These are phyloP conservation scores for Escallonia rubra DNA, from an alignment of 129 eudicot genomes.

Conservation along the genomic window DNA sequence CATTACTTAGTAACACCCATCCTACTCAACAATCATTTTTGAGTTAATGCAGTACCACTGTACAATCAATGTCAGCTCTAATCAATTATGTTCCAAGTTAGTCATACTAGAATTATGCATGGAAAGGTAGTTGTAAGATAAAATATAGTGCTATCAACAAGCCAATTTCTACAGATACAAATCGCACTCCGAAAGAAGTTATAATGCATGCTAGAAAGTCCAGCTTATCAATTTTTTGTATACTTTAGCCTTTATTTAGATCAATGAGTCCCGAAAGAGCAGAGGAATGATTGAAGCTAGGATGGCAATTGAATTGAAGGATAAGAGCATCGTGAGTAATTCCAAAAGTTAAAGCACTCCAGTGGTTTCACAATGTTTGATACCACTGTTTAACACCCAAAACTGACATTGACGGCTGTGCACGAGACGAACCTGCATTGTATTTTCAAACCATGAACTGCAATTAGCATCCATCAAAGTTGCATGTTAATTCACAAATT, in stretches of 20 bases:
- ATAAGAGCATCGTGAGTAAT: constrained; percentile 35
- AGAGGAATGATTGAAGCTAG: constrained; percentile 48
- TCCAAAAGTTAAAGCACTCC: constrained; percentile 28
- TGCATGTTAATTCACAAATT: background rate
- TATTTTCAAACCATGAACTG: background rate
- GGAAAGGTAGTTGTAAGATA: background rate
- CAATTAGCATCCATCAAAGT: too few relatives aligned
- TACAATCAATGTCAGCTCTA: too few relatives aligned
- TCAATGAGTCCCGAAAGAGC: constrained; percentile 54
- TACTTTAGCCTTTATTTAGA: constrained; percentile 36
- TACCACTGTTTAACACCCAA: constrained; percentile 44
- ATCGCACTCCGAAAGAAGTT: constrained; percentile 53
- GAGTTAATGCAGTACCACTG: too few relatives aligned
- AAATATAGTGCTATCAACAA: constrained; percentile 47
- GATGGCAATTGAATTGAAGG: constrained; percentile 46
- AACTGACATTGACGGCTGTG: constrained; percentile 48
- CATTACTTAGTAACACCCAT: too few relatives aligned
- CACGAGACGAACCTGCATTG: constrained; percentile 44
- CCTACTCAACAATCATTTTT: too few relatives aligned
- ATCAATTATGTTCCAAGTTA: too few relatives aligned
- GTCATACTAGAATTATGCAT: too few relatives aligned
- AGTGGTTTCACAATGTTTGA: constrained; percentile 44
- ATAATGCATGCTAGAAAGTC: constrained; percentile 60
- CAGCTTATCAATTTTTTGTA: constrained; percentile 57
- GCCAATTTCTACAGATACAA: constrained; percentile 51